Evolutionary conservation across 257 asterid species (phyloP).

Genomic region (Solanum lycopersicoides): DNA sequence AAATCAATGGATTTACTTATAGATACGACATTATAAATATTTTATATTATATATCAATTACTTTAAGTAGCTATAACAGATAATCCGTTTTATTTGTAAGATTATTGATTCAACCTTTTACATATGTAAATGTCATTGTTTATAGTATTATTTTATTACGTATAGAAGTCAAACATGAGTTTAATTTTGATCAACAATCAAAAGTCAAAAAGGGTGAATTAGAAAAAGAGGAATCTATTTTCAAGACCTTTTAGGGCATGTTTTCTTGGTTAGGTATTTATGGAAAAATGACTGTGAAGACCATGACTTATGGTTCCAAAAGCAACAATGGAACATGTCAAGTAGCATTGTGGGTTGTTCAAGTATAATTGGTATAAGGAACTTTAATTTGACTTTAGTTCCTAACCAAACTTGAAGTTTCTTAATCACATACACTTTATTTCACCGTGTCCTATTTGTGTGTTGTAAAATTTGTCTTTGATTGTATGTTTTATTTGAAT

Average conservation of each 20-base stretch:
- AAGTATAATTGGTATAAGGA: constrained; percentile 15
- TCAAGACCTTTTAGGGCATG: constrained; percentile 7
- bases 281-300: constrained; percentile 14
- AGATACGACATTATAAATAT: neutral
- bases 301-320: constrained; percentile 5
- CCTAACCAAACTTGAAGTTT: constrained; percentile 6
- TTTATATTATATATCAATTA: neutral
- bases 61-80: neutral
- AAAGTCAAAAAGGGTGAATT: neutral
- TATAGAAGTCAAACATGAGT: neutral
- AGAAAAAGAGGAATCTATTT: neutral
- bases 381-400: neutral
- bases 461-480: neutral
- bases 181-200: neutral
- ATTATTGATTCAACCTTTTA: neutral
- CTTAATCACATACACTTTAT: constrained; percentile 5
- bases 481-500: neutral
- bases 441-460: neutral
- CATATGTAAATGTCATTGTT: neutral
- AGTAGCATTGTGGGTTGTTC: constrained; percentile 17
- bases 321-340: constrained; percentile 6
- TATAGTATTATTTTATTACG: neutral
- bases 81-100: neutral
- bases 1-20: neutral
- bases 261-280: constrained; percentile 25